These are phyloP conservation scores for Fusarium hainanense DNA, from an alignment of 2,329 filamentous ascomycete genomes.

Conservation along the genomic window DNA sequence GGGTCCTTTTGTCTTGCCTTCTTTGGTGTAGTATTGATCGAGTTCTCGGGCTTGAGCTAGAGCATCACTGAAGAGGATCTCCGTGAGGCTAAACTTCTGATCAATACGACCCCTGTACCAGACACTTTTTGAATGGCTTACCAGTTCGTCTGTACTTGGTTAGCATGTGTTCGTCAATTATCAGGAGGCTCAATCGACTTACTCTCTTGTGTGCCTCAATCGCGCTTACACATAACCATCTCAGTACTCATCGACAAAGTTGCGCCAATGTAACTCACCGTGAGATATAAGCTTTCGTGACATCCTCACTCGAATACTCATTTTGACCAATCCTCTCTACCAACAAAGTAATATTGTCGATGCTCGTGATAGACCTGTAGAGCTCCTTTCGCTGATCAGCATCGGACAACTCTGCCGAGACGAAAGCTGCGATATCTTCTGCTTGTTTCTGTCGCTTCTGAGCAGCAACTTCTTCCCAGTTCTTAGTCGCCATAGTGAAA, in stretches of 20 bases:
- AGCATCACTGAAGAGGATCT: conserved; percentile 37
- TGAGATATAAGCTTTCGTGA: conserved; percentile 13
- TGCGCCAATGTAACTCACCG: neutral
- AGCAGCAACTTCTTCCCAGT: conserved; percentile 9
- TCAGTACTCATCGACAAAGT: neutral
- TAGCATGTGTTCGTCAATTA: neutral
- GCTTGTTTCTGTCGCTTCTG: conserved; percentile 13
- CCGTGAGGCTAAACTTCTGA: conserved; percentile 10
- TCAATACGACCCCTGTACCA: fast-evolving
- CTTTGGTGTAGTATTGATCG: neutral
- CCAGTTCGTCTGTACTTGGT: conserved; percentile 22
- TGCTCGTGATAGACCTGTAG: neutral
- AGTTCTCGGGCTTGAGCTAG: conserved; percentile 28
- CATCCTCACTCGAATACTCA: neutral
- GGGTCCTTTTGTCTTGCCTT: conserved; percentile 13
- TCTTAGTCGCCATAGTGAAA: neutral
- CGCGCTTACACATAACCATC: neutral
- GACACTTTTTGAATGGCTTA: neutral
- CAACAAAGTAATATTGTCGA: conserved; percentile 3
- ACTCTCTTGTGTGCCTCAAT: conserved; percentile 25
- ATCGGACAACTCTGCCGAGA: neutral
- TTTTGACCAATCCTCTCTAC: neutral
- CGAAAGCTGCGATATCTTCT: conserved; percentile 4
- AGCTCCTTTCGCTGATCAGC: neutral
- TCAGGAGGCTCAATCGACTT: fast-evolving